Percentiles rank a stretch among this genome's conserved stretches.
phyloP scores from a whole-genome alignment of 2,329 filamentous ascomycete species.

The Botrytis fabae region DNA sequence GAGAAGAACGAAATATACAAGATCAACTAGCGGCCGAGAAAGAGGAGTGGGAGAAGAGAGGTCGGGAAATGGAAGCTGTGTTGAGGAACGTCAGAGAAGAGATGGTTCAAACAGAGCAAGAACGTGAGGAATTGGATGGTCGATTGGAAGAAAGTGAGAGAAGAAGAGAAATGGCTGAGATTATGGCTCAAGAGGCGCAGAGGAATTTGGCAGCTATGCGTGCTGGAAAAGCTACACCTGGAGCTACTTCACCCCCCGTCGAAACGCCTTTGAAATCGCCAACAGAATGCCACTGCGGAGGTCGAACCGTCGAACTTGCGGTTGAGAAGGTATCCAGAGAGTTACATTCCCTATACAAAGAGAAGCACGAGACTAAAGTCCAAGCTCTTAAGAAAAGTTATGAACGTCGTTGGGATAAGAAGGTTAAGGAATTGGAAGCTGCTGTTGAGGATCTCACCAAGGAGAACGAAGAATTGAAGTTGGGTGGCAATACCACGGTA shows the following conservation, averaged over 20 bases:
- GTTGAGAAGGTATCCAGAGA: conserved; percentile 93
- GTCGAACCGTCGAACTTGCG: conserved; percentile 74
- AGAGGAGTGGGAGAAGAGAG: conserved; percentile 79
- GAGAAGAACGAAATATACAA: conserved; percentile 70
- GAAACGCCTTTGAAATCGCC: conserved; percentile 39
- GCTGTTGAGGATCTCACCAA: conserved; percentile 67
- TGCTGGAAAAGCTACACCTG: conserved; percentile 52
- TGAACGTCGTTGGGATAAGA: conserved; percentile 87
- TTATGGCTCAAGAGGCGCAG: conserved; percentile 73
- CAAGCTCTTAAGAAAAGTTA: conserved; percentile 82
- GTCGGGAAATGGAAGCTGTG: conserved; percentile 81
- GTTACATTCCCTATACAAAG: conserved; percentile 89
- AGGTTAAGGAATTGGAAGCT: conserved; percentile 73
- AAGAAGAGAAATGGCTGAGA: conserved; percentile 70
- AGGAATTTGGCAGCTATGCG: conserved; percentile 74
- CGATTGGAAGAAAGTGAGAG: conserved; percentile 77
- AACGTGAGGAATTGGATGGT: conserved; percentile 74
- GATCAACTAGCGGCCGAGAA: conserved; percentile 75
- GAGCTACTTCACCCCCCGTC: conserved; percentile 39
- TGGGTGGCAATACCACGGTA: conserved; percentile 61
- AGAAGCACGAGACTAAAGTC: conserved; percentile 96
- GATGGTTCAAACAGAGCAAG: conserved; percentile 73
- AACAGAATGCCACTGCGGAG: conserved; percentile 36
- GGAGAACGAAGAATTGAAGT: conserved; percentile 73
- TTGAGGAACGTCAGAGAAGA: conserved; percentile 79